These are phyloP conservation scores for Zoysia matrella DNA, from an alignment of 202 grass and related monocot species.

Conservation along the genomic window DNA sequence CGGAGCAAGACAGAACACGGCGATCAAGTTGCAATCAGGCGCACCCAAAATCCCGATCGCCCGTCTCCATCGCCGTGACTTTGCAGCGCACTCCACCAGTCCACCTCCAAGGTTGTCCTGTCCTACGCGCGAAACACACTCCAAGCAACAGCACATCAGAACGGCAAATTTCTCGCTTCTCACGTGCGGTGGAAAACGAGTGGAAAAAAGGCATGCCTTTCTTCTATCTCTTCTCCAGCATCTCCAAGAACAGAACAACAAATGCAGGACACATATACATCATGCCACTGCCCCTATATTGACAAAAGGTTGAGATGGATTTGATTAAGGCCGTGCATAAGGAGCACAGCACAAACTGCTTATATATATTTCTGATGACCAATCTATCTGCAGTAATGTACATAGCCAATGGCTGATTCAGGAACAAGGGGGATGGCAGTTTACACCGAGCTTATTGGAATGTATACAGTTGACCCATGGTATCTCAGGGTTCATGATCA, in stretches of 20 bases:
- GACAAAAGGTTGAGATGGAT: constrained; percentile 14
- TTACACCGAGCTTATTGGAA: constrained; percentile 58
- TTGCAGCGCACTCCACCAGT: background rate
- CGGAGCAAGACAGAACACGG: background rate
- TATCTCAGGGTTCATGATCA: constrained; percentile 39
- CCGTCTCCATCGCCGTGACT: constrained; percentile 33
- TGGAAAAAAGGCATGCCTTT: background rate
- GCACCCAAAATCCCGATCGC: background rate
- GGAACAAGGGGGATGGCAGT: constrained; percentile 39
- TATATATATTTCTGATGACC: constrained; percentile 48
- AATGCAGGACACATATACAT: background rate
- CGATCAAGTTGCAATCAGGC: constrained; percentile 26
- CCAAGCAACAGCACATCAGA: constrained; percentile 6
- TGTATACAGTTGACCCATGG: constrained; percentile 40
- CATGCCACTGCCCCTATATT: constrained; percentile 29
- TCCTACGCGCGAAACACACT: constrained; percentile 8
- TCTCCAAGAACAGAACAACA: background rate
- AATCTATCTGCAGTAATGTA: constrained; percentile 59
- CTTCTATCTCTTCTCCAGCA: background rate
- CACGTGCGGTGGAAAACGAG: constrained; percentile 38
- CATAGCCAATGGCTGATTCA: constrained; percentile 43
- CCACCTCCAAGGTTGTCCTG: constrained; percentile 25
- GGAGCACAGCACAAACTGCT: constrained; percentile 42
- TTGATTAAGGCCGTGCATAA: constrained; percentile 43
- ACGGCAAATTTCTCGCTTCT: constrained; percentile 2